A percentile compares a stretch with the other conserved stretches of the same genome.
These are phyloP conservation scores for Annulohypoxylon moriforme DNA, from an alignment of 495 filamentous ascomycete genomes.

Conservation along the genomic window DNA sequence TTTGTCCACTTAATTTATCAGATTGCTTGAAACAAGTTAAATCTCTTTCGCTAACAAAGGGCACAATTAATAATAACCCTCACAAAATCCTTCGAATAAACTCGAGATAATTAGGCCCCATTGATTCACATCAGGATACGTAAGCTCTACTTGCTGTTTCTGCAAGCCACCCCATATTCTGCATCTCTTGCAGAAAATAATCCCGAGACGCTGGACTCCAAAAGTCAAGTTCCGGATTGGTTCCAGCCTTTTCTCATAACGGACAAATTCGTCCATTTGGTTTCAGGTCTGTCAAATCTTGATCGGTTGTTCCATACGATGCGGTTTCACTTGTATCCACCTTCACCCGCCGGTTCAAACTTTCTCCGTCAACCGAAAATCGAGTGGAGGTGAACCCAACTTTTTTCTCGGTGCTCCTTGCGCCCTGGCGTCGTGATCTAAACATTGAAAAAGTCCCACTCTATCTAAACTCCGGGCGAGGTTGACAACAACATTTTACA, in stretches of 20 bases:
- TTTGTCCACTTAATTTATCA: conserved; percentile 21
- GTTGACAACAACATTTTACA: not conserved
- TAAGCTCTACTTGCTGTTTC: conserved; percentile 26
- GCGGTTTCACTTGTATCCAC: conserved; percentile 2
- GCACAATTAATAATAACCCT: conserved; percentile 13
- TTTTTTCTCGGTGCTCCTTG: not conserved
- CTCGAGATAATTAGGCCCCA: conserved; percentile 21
- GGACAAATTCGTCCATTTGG: conserved; percentile 2
- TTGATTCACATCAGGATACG: conserved; percentile 27
- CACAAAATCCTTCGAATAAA: conserved; percentile 8
- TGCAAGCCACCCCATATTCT: conserved; percentile 30
- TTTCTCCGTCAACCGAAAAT: conserved; percentile 1
- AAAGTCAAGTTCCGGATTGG: conserved; percentile 12
- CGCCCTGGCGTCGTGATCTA: not conserved
- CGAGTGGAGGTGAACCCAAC: not conserved
- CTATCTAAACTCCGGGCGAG: not conserved
- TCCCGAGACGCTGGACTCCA: conserved; percentile 35
- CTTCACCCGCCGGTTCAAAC: conserved; percentile 14
- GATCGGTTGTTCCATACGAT: not conserved
- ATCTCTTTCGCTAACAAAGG: conserved; percentile 7
- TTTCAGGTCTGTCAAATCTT: conserved; percentile 35
- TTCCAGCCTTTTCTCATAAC: conserved; percentile 1
- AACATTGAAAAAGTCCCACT: not conserved
- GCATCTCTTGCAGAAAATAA: conserved; percentile 28
- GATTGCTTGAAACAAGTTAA: conserved; percentile 7